Evolutionary conservation across 768 basidiomycete genomes (phyloP).

Genomic region (Agaricus blazei): DNA sequence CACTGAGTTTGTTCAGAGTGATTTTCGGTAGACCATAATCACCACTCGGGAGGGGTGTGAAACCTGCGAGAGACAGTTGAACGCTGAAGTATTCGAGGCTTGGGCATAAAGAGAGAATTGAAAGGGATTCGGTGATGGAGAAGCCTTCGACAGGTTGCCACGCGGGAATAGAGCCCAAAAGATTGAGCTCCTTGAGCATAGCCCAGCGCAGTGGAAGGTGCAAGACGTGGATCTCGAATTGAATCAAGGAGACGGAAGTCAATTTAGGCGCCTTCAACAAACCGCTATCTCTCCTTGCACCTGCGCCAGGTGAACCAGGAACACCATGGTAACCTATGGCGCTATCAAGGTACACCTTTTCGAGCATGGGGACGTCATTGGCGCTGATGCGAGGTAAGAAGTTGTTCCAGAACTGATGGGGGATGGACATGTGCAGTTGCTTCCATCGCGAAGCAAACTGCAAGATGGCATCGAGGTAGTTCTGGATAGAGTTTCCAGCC

Average conservation of each 20-base stretch:
- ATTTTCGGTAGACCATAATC: conserved; percentile 7
- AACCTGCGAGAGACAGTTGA: conserved; percentile 8
- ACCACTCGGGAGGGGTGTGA: conserved; percentile 1
- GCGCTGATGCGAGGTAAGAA: conserved; percentile 6
- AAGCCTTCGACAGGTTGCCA: conserved; percentile 8
- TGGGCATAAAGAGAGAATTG: conserved; percentile 5
- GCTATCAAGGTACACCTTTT: conserved; percentile 9
- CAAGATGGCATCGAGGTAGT: conserved; percentile 8
- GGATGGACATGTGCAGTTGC: conserved; percentile 9
- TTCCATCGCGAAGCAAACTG: conserved; percentile 7
- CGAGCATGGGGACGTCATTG: conserved; percentile 5
- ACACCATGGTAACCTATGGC: conserved; percentile 7
- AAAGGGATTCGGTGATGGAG: conserved; percentile 6
- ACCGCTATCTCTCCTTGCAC: conserved; percentile 7
- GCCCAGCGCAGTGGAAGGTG: conserved; percentile 9
- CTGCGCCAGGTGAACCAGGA: conserved; percentile 1
- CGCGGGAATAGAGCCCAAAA: conserved; percentile 2
- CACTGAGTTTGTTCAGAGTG: not conserved
- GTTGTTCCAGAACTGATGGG: conserved; percentile 8
- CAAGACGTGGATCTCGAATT: conserved; percentile 7
- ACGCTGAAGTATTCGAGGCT: conserved; percentile 9
- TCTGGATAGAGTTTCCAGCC: conserved; percentile 5
- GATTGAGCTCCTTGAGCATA: conserved; percentile 7
- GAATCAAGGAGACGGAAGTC: conserved; percentile 3
- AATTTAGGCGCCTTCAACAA: conserved; percentile 5